A percentile compares a stretch with the other conserved stretches of the same genome.
Conservation (phyloP, 257 asterid species). For the Catharanthus roseus region DNA sequence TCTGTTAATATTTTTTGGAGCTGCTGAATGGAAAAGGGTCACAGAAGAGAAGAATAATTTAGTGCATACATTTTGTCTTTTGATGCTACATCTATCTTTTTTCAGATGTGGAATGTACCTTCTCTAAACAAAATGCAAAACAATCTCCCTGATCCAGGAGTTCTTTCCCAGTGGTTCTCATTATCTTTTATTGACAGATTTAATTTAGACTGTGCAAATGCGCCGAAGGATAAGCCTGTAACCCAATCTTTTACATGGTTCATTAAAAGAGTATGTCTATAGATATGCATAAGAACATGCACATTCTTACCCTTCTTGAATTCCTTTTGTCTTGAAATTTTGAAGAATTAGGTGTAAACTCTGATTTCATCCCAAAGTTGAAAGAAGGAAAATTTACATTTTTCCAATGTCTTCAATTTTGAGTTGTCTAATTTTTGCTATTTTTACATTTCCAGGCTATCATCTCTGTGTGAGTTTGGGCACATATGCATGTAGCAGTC, state of each 20-base stretch:
- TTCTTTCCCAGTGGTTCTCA: background rate
- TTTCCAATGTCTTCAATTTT: too few species aligned
- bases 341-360: background rate
- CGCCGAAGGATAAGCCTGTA: background rate
- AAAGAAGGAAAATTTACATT: background rate
- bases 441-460: background rate
- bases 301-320: background rate
- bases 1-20: background rate
- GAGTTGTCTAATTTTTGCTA: too few species aligned
- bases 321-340: background rate
- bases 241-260: background rate
- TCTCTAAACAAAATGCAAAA: background rate
- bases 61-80: background rate
- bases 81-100: background rate
- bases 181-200: background rate
- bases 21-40: background rate
- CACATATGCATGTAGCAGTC: background rate
- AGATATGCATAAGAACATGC: background rate
- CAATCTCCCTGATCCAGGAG: background rate
- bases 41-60: background rate
- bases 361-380: background rate
- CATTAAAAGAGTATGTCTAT: background rate
- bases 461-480: background rate
- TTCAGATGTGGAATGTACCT: background rate
- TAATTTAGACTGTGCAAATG: background rate